Percentiles rank a stretch among this genome's conserved stretches.
Conservation (phyloP, 768 basidiomycete species). For the Clitopilus passeckerianus region DNA sequence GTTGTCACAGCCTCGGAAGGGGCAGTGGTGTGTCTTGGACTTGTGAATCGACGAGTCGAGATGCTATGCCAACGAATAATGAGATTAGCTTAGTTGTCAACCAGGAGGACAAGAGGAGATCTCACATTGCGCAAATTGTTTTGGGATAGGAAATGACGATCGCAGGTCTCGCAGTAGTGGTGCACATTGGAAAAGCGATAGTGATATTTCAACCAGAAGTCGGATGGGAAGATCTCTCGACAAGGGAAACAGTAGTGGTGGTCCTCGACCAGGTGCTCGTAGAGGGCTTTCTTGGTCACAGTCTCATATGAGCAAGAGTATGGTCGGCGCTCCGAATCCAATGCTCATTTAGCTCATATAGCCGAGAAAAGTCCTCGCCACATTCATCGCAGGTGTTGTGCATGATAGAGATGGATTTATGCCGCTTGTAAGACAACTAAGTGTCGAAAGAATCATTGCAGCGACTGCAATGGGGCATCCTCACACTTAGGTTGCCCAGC, state of each 20-base stretch:
- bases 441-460: neutral
- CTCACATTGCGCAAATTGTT: slow-evolving; percentile 29
- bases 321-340: slow-evolving; percentile 45
- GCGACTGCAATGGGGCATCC: neutral
- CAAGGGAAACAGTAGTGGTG: slow-evolving; percentile 22
- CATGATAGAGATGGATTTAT: neutral
- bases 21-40: slow-evolving; percentile 27
- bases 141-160: slow-evolving; percentile 32
- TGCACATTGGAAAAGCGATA: neutral
- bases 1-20: slow-evolving; percentile 36
- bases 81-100: neutral
- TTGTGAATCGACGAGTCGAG: slow-evolving; percentile 48
- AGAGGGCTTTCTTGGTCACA: slow-evolving; percentile 21
- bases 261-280: slow-evolving; percentile 29
- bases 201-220: neutral
- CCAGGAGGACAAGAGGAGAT: neutral
- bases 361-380: slow-evolving; percentile 35
- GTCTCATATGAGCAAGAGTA: slow-evolving; percentile 32
- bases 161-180: slow-evolving; percentile 35
- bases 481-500: neutral
- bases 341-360: slow-evolving; percentile 39
- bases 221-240: neutral
- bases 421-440: neutral
- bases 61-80: slow-evolving; percentile 27
- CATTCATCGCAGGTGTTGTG: slow-evolving; percentile 24